Conservation (phyloP, 2,329 filamentous ascomycete genomes). For the Fusarium stilboides region DNA sequence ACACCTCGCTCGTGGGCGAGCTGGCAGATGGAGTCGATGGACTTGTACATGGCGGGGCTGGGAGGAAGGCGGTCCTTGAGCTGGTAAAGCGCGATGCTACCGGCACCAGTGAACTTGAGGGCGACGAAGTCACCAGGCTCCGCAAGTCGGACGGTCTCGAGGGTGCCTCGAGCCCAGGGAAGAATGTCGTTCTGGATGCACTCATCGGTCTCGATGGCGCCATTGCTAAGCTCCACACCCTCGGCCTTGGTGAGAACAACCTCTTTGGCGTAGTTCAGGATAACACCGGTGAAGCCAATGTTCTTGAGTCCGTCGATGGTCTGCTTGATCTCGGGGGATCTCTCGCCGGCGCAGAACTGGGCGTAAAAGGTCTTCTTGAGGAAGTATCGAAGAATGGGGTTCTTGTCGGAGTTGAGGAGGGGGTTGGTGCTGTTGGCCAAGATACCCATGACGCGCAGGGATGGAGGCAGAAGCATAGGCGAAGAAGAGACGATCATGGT, state of each 20-base stretch:
- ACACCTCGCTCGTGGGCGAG: constrained; percentile 79
- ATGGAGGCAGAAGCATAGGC: constrained; percentile 77
- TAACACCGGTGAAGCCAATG: constrained; percentile 86
- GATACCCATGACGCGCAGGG: constrained; percentile 75
- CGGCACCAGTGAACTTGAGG: constrained; percentile 87
- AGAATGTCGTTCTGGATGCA: constrained; percentile 72
- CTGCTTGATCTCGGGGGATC: constrained; percentile 73
- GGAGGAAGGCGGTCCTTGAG: constrained; percentile 76
- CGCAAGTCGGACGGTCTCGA: constrained; percentile 81
- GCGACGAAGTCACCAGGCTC: constrained; percentile 74
- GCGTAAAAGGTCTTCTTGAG: constrained; percentile 89
- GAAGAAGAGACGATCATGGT: constrained; percentile 81
- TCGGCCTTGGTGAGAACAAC: constrained; percentile 77
- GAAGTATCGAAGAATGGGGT: constrained; percentile 77
- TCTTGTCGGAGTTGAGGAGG: constrained; percentile 81
- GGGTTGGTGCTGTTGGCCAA: constrained; percentile 79
- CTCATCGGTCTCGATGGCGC: constrained; percentile 64
- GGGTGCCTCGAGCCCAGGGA: constrained; percentile 80
- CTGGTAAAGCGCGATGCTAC: constrained; percentile 77
- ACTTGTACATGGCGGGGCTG: constrained; percentile 73
- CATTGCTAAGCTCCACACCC: constrained; percentile 60
- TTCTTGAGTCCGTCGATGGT: constrained; percentile 77
- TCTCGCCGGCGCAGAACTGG: constrained; percentile 92
- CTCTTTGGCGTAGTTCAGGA: constrained; percentile 87
- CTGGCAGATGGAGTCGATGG: constrained; percentile 82